Conservation (phyloP, 257 asterid species). For the Marsdenia floribunda region DNA sequence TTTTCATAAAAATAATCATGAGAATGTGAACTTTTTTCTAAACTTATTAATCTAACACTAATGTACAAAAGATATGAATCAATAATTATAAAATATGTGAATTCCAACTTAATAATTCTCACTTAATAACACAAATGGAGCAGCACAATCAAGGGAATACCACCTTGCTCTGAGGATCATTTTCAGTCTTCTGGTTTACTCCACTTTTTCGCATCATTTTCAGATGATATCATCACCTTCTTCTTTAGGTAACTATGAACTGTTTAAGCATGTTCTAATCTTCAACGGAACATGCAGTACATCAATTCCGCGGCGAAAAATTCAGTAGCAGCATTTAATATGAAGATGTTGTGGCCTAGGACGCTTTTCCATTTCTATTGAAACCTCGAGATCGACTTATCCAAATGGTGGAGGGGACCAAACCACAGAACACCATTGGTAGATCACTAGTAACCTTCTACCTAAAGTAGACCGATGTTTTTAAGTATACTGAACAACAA, state of each 20-base stretch:
- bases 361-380: background rate
- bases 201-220: background rate
- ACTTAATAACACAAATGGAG: no score
- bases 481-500: background rate
- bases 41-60: no score
- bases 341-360: conserved; percentile 20
- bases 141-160: no score
- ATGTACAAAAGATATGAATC: no score
- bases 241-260: background rate
- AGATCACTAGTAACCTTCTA: conserved; percentile 2
- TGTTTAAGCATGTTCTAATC: background rate
- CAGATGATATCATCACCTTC: background rate
- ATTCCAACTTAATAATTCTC: no score
- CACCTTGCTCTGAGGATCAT: no score
- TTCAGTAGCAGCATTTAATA: background rate
- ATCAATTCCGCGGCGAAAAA: background rate
- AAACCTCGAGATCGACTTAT: conserved; percentile 2
- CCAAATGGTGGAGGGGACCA: conserved; percentile 17
- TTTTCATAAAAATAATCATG: no score
- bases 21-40: no score
- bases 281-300: background rate
- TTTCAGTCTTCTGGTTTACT: background rate
- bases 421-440: background rate
- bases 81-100: no score
- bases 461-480: background rate